These are phyloP conservation scores for Botryosphaeria agaves DNA, from an alignment of 2,329 filamentous ascomycete species.

Conservation along the genomic window DNA sequence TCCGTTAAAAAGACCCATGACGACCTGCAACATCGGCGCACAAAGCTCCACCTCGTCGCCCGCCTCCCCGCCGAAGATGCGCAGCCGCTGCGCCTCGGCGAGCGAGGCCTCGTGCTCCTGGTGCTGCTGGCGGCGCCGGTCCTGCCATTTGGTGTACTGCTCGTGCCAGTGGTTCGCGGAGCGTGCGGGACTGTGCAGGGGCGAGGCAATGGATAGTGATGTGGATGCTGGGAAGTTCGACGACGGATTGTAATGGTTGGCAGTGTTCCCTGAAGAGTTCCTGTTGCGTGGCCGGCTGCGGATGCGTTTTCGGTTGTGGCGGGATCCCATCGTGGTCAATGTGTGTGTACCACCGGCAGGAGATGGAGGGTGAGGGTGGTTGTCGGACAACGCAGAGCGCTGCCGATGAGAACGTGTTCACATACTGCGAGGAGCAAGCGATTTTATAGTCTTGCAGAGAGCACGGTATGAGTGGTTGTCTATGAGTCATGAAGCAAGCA, in stretches of 20 bases:
- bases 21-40: conserved; percentile 28
- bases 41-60: conserved; percentile 21
- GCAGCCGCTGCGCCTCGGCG: conserved; percentile 14
- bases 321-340: conserved; percentile 20
- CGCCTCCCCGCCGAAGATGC: conserved; percentile 25
- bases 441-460: no score
- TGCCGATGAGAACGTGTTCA: no score
- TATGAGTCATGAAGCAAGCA: no score
- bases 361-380: no score
- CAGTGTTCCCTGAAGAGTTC: neutral
- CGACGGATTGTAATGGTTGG: no score
- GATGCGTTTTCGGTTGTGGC: conserved; percentile 26
- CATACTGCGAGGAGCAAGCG: no score
- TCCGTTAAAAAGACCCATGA: conserved; percentile 26
- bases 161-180: conserved; percentile 18
- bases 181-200: conserved; percentile 1
- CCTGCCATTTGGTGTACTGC: conserved; percentile 19
- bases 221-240: no score
- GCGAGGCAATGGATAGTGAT: neutral
- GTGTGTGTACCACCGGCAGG: no score
- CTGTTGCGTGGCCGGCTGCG: conserved; percentile 19
- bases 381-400: no score
- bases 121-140: conserved; percentile 6
- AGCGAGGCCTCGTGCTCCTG: neutral
- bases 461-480: no score